Evolutionary conservation across 306 rosid species (phyloP), one percentile per base, ranked within the genome.

Genomic region (Quercus variabilis): DNA sequence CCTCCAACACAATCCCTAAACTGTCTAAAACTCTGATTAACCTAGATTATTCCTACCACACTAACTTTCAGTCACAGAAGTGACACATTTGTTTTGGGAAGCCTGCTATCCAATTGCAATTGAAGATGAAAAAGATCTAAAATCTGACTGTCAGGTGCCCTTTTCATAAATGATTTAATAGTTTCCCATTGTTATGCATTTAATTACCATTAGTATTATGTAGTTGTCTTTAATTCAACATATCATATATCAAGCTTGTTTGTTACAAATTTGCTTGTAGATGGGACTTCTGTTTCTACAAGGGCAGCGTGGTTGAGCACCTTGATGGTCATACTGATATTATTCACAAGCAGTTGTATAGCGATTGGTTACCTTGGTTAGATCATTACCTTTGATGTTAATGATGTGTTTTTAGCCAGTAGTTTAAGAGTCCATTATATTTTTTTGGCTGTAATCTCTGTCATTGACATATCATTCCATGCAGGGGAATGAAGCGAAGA

Each of bases 271-370:
- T 64, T 67, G 5, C 76, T 85, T 86, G 85, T 93, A 94, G 98
- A 85, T 94, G 98, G 98, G 97, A 94, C 81, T 92, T 89, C 88
- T 91, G 97, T 82, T 79, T 83, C 73, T 83, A 83, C 69, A 77
- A 70, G 43, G 98, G 97, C 73, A 88, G 58, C 3, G 87, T 94
- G 84, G 88, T 94, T 74, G 98, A 94, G 81, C 94, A 88, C 87
- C 75, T 91, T 65, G 98, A 94, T 73, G 98, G 98, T 67, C 98
- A 94, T 69, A 91, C 98, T 6, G 98, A 94, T 85, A 92, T 94
- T 57, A 76, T 94, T 85, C 93, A 94, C 80, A 41, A 83, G 80
- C 85, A 84, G 74, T 35, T 92, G 12, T 89, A 89, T 83, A 90
- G 86, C 28, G 91, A 91, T 85, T 92, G 98, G 97, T 82, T 92